Evolutionary conservation across 2,329 filamentous ascomycete species (phyloP).

Genomic region (Curvularia sp.): DNA sequence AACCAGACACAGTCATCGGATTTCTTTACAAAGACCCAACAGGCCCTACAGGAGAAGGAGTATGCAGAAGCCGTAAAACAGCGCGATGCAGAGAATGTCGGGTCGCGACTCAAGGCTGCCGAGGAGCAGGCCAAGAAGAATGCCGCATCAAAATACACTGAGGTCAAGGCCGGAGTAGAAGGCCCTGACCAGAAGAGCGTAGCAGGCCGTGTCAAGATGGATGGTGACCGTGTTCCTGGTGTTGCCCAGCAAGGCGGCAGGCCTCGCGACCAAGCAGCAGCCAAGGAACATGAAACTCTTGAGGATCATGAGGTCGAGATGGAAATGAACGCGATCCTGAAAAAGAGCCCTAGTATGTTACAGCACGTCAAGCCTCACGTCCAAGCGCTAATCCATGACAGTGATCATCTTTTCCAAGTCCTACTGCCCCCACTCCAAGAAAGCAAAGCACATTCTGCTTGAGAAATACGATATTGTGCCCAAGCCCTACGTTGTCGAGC

Average conservation of each 20-base stretch:
- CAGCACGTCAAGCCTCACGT: not conserved
- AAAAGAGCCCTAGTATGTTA: slow-evolving; percentile 76
- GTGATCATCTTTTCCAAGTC: slow-evolving; percentile 97
- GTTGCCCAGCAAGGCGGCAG: slow-evolving; percentile 56
- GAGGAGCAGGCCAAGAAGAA: slow-evolving; percentile 72
- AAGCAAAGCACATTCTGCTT: slow-evolving; percentile 84
- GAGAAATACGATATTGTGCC: slow-evolving; percentile 85
- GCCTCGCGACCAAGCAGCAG: slow-evolving; percentile 48
- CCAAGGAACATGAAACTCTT: slow-evolving; percentile 59
- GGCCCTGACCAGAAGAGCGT: slow-evolving; percentile 56
- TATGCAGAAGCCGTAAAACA: slow-evolving; percentile 49
- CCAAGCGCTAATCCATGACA: slow-evolving; percentile 47
- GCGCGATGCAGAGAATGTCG: slow-evolving; percentile 63
- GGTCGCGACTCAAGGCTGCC: slow-evolving; percentile 70
- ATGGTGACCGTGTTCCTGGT: slow-evolving; percentile 47
- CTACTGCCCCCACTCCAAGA: slow-evolving; percentile 85
- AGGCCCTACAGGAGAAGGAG: slow-evolving; percentile 54
- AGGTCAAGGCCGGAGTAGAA: slow-evolving; percentile 50
- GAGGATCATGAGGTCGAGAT: slow-evolving; percentile 70
- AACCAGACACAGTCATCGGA: slow-evolving; percentile 60
- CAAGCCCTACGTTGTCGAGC: slow-evolving; percentile 84
- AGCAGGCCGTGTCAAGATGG: slow-evolving; percentile 62
- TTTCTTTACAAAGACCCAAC: slow-evolving; percentile 66
- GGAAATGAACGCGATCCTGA: slow-evolving; percentile 80
- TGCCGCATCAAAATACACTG: slow-evolving; percentile 69